phyloP scores from a whole-genome alignment of 2,329 filamentous ascomycete genomes.

The Alternaria angustiovoidea region DNA sequence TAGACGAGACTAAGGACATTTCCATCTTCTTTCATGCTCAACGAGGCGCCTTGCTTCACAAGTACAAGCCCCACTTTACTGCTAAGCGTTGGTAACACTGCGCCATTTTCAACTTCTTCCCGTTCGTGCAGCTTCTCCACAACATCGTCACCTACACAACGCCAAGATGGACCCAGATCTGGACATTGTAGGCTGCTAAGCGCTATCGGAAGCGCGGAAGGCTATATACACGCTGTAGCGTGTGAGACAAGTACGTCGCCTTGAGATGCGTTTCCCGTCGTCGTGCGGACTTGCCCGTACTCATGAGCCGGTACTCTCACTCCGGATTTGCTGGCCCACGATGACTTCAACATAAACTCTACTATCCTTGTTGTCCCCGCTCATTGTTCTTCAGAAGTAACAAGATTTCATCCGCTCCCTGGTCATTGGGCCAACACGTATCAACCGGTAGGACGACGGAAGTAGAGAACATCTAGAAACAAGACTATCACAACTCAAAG shows the following conservation, averaged over 20 bases:
- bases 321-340: constrained; percentile 3
- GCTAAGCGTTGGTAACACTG: background rate
- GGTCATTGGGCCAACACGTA: background rate
- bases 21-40: constrained; percentile 2
- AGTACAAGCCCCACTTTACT: constrained; percentile 2
- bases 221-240: constrained; percentile 13
- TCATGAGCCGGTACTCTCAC: constrained; percentile 3
- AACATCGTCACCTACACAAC: constrained; percentile 1
- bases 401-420: constrained; percentile 3
- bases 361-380: constrained; percentile 7
- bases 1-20: constrained; percentile 2
- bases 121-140: background rate
- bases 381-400: constrained; percentile 13
- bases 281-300: background rate
- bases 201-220: constrained; percentile 21
- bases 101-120: background rate
- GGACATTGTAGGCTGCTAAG: constrained; percentile 20
- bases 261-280: constrained; percentile 7
- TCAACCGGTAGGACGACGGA: background rate
- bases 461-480: background rate
- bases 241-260: constrained; percentile 25
- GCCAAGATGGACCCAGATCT: constrained; percentile 31
- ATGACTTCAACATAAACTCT: background rate
- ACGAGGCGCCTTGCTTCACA: background rate
- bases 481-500: background rate